Base-by-base conservation (phyloP, 768 basidiomycete genomes). In the Suillus occidentalis region DNA sequence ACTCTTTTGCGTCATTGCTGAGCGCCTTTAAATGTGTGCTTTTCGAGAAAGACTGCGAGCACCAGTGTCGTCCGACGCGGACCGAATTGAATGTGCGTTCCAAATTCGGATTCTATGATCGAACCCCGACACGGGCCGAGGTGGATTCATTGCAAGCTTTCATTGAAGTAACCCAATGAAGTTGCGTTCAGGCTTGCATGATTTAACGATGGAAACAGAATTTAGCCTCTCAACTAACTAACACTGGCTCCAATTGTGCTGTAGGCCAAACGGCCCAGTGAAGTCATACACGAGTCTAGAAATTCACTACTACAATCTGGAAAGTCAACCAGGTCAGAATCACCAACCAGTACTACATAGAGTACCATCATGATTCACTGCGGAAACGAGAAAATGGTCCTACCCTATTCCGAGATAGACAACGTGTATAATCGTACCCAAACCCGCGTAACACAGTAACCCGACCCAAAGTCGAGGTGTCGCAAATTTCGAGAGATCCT, bases 1-100 rank as follows among this genome's bases (percentile, higher is more conserved):
- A 16, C 56, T 40, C 16, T n/a, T 22, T 2, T 28, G 42, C 62
- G 50, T 67, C 69, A 18, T 66, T 52, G 6, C 65, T 31, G 61
- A 66, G 65, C 63, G 14, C 53, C 16, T 31, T 36, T 47, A n/a
- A 31, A 31, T 31, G 31, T 31, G 31, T 31, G 39, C n/a, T 20
- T 34, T 34, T 34, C 34, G 8, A 20, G 10, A n/a, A 36, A n/a
- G 31, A 34, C 53, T 55, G 53, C 53, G 20, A 31, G 28, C 14
- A 13, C 22, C 47, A 7, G 43, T 43, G 43, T 43, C 43, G 18
- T n/a, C n/a, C 10, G 45, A n/a, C 45, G 31, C 31, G 20, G 43
- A 43, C 42, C 43, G 43, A 45, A 45, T 45, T 45, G 45, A 47
- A 47, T 4, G 45, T n/a, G 3, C 45, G 9, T 10, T 47, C 20